Conservation (phyloP, 148 eudicot genomes). For the Polygonum maritimum region DNA sequence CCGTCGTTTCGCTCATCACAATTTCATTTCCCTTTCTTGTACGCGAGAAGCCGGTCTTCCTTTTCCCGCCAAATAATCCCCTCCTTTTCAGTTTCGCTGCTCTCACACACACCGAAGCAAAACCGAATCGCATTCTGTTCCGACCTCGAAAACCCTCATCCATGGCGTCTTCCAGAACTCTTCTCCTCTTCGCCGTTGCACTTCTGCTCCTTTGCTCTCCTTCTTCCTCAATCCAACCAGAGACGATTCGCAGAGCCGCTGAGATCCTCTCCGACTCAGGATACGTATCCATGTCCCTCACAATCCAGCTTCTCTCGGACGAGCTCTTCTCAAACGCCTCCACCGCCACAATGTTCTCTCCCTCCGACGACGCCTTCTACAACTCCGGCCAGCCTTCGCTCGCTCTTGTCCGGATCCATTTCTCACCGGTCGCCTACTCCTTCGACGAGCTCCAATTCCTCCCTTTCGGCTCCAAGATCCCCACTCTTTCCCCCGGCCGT, state of each 20-base stretch:
- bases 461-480: conserved; percentile 33
- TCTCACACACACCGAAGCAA: background rate
- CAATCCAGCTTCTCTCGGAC: conserved; percentile 37
- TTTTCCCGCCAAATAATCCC: too few relatives aligned
- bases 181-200: conserved; percentile 9
- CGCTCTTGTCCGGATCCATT: conserved; percentile 50
- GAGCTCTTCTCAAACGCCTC: conserved; percentile 17
- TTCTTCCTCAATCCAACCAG: conserved; percentile 23
- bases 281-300: conserved; percentile 56
- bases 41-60: too few relatives aligned
- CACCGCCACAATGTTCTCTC: conserved; percentile 44
- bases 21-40: too few relatives aligned
- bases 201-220: conserved; percentile 9
- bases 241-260: conserved; percentile 35
- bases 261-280: conserved; percentile 48
- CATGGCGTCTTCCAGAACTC: conserved; percentile 19
- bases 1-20: too few relatives aligned
- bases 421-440: conserved; percentile 47
- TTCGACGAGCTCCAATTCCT: conserved; percentile 41
- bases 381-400: conserved; percentile 51
- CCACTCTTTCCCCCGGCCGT: conserved; percentile 29
- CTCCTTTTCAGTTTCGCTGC: too few relatives aligned
- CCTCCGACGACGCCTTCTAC: conserved; percentile 32
- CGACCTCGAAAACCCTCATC: conserved; percentile 8
- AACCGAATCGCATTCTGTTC: background rate